A percentile compares a stretch with the other conserved stretches of the same genome.
Conservation (phyloP, 805 yeast species). For the Lipomyces mesembrius region DNA sequence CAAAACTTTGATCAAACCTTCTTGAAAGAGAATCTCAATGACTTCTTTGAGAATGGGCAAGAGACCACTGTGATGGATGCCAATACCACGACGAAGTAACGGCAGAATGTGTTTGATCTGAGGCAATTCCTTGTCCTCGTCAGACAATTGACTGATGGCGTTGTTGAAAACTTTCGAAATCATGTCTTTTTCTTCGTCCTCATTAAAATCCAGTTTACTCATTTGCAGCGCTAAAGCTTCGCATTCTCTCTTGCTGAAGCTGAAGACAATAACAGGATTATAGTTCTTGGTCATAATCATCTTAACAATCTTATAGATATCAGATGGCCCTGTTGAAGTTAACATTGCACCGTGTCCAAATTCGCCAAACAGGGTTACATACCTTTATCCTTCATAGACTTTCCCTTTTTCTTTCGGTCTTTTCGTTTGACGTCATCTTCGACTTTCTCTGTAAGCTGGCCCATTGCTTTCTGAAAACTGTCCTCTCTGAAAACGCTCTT, state of each 20-base stretch:
- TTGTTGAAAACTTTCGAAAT: conserved; percentile 86
- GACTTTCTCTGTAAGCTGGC: conserved; percentile 87
- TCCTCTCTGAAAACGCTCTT: conserved; percentile 95
- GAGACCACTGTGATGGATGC: conserved; percentile 97
- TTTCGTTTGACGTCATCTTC: conserved; percentile 54
- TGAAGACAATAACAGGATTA: conserved; percentile 97
- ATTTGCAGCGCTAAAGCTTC: conserved; percentile 91
- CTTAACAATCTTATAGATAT: conserved; percentile 83
- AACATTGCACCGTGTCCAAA: background rate
- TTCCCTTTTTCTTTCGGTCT: conserved; percentile 70
- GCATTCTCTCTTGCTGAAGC: conserved; percentile 97
- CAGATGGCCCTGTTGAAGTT: conserved; percentile 52
- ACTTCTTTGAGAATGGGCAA: conserved; percentile 92
- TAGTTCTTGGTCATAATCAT: conserved; percentile 97
- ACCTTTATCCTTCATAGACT: conserved; percentile 79
- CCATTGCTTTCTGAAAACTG: conserved; percentile 98
- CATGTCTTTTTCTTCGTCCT: conserved; percentile 91
- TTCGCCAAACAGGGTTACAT: conserved; percentile 52
- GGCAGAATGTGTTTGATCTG: conserved; percentile 93
- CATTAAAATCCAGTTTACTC: conserved; percentile 93
- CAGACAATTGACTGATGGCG: conserved; percentile 86
- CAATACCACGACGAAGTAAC: conserved; percentile 89
- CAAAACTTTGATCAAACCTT: conserved; percentile 89
- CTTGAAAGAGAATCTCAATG: conserved; percentile 94
- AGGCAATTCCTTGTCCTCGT: conserved; percentile 87